Base-by-base conservation (phyloP, 331 rosid genomes). In the Malus hybrid region DNA sequence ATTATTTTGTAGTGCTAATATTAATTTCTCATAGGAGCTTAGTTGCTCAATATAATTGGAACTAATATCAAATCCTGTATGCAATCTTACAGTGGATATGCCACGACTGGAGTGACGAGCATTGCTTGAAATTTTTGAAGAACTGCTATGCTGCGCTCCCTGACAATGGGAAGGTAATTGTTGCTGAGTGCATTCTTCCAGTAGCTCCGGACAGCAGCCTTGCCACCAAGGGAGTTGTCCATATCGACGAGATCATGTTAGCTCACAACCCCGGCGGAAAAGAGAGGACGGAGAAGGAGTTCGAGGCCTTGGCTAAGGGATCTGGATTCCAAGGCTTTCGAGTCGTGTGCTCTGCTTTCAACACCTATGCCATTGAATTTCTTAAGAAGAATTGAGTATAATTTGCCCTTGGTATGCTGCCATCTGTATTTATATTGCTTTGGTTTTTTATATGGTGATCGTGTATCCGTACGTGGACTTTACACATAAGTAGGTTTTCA, bases 51-150 rank as follows among this genome's bases (percentile, higher is more conserved):
- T 13, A 33, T 66, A 5, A 39, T n/a, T 14, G 76, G 52, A 7
- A 32, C 36, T 58, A 36, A 29, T 75, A 36, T 55, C 28, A 66
- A 16, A 3, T 15, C 74, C 4, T 14, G 39, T 22, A 22, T 79
- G 19, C 22, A 64, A 64, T 66, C 16, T 44, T 57, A 8, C 77
- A 93, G 99, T 94, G 97, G 97, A 90, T 92, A 73, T 90, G 97
- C 24, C 99, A 94, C 50, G 97, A 92, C 16, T 94, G 97, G 99
- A 94, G 97, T 44, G 99, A 94, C 30, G 93, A 86, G 66, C 96
- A 94, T 82, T 94, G 97, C 91, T 60, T 87, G 78, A 92, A 92
- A 32, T 77, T 94, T 46, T 77, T 94, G 84, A 92, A 89, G 89
- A 92, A 94, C 75, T 94, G 97, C 87, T 86, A 89, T 4, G 88